Evolutionary conservation across 2,329 filamentous ascomycete species (phyloP).

Genomic region (Eutypa lata): DNA sequence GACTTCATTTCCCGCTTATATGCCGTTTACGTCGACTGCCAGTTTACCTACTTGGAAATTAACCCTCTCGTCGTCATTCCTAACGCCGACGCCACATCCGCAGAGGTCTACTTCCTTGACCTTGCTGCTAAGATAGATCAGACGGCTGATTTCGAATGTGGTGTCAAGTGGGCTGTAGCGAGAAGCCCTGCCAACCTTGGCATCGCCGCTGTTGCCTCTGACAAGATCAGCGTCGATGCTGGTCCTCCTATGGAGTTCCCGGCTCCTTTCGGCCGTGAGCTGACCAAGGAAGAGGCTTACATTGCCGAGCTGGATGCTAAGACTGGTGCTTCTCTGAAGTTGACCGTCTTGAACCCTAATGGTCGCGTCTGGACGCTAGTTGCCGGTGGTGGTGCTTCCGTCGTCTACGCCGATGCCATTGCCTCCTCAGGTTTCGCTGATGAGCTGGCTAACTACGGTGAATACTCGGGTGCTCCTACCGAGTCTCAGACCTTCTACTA

Average conservation of each 20-base stretch:
- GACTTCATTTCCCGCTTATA: slow-evolving; percentile 99
- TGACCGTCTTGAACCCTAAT: slow-evolving; percentile 88
- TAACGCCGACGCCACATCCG: slow-evolving; percentile 86
- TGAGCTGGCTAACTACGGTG: slow-evolving; percentile 98
- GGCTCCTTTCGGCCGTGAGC: slow-evolving; percentile 95
- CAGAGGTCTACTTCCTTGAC: slow-evolving; percentile 96
- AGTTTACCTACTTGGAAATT: slow-evolving; percentile 99
- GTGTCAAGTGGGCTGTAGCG: slow-evolving; percentile 97
- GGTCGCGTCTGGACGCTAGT: slow-evolving; percentile 98
- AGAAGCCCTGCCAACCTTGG: slow-evolving; percentile 87
- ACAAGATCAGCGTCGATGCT: slow-evolving; percentile 89
- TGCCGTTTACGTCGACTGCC: slow-evolving; percentile 98
- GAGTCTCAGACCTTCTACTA: slow-evolving; percentile 99
- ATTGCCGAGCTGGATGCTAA: slow-evolving; percentile 98
- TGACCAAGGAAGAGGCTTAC: slow-evolving; percentile 98
- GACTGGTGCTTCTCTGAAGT: slow-evolving; percentile 97
- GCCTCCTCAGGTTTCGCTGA: slow-evolving; percentile 92
- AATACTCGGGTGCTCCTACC: slow-evolving; percentile 98
- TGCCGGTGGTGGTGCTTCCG: slow-evolving; percentile 97
- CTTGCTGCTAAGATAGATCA: slow-evolving; percentile 98
- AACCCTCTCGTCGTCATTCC: slow-evolving; percentile 98
- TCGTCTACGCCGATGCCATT: slow-evolving; percentile 98
- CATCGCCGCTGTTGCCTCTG: slow-evolving; percentile 65
- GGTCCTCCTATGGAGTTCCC: slow-evolving; percentile 99
- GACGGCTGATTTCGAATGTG: slow-evolving; percentile 98